These are phyloP conservation scores for Kodamaea ohmeri DNA, from an alignment of 1,139 yeast genomes.

Conservation along the genomic window DNA sequence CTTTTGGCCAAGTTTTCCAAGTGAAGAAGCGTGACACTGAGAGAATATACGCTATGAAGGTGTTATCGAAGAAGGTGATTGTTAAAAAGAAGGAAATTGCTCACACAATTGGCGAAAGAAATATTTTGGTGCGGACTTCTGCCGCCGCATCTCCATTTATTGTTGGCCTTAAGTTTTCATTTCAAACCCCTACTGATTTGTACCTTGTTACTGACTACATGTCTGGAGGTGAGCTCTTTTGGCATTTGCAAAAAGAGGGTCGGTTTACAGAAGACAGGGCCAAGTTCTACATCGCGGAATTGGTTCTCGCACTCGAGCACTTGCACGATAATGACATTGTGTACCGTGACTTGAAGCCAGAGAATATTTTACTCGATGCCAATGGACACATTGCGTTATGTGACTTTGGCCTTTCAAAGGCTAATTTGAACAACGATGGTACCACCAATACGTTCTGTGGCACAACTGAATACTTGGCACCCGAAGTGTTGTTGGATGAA, in stretches of 20 bases:
- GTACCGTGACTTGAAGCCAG: conserved; percentile 93
- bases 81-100: conserved; percentile 96
- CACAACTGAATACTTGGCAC: conserved; percentile 88
- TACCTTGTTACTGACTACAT: conserved; percentile 94
- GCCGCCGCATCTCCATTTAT: conserved; percentile 85
- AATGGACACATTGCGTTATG: conserved; percentile 96
- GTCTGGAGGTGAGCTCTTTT: conserved; percentile 97
- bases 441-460: conserved; percentile 98
- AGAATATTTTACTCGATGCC: conserved; percentile 88
- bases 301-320: conserved; percentile 87
- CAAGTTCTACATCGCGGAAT: conserved; percentile 92
- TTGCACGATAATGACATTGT: conserved; percentile 91
- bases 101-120: conserved; percentile 95
- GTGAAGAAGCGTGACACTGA: conserved; percentile 86
- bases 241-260: conserved; percentile 97
- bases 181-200: conserved; percentile 89
- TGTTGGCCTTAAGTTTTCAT: conserved; percentile 91
- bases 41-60: conserved; percentile 95
- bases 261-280: conserved; percentile 91
- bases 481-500: conserved; percentile 79
- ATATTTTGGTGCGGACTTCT: conserved; percentile 80
- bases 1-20: conserved; percentile 96
- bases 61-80: conserved; percentile 86
- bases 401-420: conserved; percentile 95
- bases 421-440: conserved; percentile 81